Base-by-base conservation (phyloP, 805 yeast genomes). In the Monosporozyma aerobia region DNA sequence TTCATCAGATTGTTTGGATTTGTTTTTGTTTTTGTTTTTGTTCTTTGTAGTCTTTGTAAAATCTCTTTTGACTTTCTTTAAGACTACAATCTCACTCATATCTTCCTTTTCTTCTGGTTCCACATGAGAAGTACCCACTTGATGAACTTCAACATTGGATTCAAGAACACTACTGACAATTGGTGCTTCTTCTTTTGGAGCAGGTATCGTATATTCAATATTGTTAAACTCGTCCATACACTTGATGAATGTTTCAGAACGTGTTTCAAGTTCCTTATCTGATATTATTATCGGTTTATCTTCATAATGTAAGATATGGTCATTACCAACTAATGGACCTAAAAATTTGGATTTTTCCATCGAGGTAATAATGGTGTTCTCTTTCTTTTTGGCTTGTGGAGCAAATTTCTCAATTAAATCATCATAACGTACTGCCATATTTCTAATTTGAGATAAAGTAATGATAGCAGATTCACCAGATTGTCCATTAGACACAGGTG, bases 11-110 rank as follows among this genome's bases (percentile, higher is more conserved):
- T 35, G 39, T 16, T 50, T 43, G 11, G 16, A 5, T 23, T 43
- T 40, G 11, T 35, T 41, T 47, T 52, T 44, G 11, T 35, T 41
- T 47, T 52, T 44, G 14, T n/a, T 22, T 48, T 50, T 16, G 47
- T 50, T 44, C 29, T 39, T 53, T 16, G 46, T 43, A 37, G 51
- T 54, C 32, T 47, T 53, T 39, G 49, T 52, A 35, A 48, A 52
- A 37, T 51, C 51, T 50, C 55, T 61, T 16, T 53, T 61, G 10
- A 54, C 57, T 41, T 61, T 67, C 45, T 72, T 71, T 48, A 77
- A 62, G 1, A 77, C 70, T 25, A 77, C 67, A 22, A 77, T 61
- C 50, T 76, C 79, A 52, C 71, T 69, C 47, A 56, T 51, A 53
- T 62, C 63, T 39, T 63, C 67, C 30, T 46, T 46, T 32, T 27